Conservation (phyloP, 768 basidiomycete genomes). For the Pulveroboletus sp. region DNA sequence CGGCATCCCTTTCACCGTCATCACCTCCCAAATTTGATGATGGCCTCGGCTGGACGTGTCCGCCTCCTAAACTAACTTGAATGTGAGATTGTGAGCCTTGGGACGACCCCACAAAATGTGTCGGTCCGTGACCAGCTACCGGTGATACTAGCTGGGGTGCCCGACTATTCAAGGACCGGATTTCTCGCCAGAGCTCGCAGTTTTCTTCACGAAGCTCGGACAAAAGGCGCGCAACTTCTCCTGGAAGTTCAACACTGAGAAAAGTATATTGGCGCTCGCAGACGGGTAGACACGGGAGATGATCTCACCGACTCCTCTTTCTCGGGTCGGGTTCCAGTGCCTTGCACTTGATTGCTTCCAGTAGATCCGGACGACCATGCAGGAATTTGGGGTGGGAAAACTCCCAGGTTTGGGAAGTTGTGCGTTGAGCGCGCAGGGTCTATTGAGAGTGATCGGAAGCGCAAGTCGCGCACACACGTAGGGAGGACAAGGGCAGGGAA, state of each 20-base stretch:
- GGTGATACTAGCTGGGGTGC: conserved; percentile 16
- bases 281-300: not conserved
- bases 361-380: conserved; percentile 73
- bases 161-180: conserved; percentile 19
- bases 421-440: conserved; percentile 82
- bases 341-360: conserved; percentile 86
- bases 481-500: no score
- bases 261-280: conserved; percentile 1
- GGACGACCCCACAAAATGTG: conserved; percentile 7
- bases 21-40: conserved; percentile 28
- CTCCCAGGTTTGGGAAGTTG: conserved; percentile 84
- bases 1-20: conserved; percentile 23
- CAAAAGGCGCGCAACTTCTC: conserved; percentile 59
- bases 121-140: not conserved
- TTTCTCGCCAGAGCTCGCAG: conserved; percentile 48
- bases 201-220: conserved; percentile 73
- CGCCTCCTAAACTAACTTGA: conserved; percentile 12
- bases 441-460: conserved; percentile 25
- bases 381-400: conserved; percentile 87
- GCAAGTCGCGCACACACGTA: no score
- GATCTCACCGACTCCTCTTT: conserved; percentile 26
- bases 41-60: conserved; percentile 24
- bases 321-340: conserved; percentile 78
- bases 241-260: conserved; percentile 72
- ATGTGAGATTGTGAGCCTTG: conserved; percentile 10